Percentiles rank a stretch among this genome's conserved stretches.
Evolutionary conservation across 108 stramenopile species (phyloP).

Genomic region (Nitzschia sp.): DNA sequence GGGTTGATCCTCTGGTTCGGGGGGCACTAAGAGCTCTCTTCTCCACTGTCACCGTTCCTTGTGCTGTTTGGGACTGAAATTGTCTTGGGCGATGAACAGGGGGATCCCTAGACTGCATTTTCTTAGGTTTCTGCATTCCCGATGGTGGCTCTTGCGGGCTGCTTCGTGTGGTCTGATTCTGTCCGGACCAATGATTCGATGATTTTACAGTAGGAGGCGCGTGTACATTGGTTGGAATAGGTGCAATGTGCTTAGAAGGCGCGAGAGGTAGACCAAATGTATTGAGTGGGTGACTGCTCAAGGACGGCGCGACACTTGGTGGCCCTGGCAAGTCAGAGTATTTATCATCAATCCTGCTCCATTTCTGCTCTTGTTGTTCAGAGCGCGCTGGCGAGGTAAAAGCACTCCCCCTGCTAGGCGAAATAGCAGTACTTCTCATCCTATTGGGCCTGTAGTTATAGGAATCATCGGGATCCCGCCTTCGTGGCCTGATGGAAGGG

Average conservation of each 20-base stretch:
- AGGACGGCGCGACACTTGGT: background rate
- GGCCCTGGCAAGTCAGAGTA: conserved; percentile 4
- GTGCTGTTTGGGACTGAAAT: background rate
- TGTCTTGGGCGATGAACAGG: background rate
- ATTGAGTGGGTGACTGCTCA: conserved; percentile 16
- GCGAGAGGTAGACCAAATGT: conserved; percentile 8
- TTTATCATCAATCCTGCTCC: conserved; percentile 2
- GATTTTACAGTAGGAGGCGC: too few relatives aligned
- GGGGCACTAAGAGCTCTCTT: background rate
- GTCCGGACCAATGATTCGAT: background rate
- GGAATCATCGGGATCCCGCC: too few relatives aligned
- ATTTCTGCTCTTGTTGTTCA: background rate
- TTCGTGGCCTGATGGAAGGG: too few relatives aligned
- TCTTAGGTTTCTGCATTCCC: background rate
- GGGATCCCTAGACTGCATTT: background rate
- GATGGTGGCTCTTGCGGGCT: background rate
- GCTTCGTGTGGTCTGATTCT: background rate
- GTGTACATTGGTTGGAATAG: too few relatives aligned
- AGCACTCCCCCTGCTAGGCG: conserved; percentile 3
- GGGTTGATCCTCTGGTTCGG: background rate
- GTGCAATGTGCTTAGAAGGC: background rate
- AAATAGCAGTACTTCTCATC: background rate
- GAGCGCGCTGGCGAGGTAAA: background rate
- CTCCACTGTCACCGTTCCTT: background rate
- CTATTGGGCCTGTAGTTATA: background rate